A percentile compares a stretch with the other conserved stretches of the same genome.
Evolutionary conservation across 2,329 filamentous ascomycete genomes (phyloP).

Genomic region (Ceratocystis cubensis): DNA sequence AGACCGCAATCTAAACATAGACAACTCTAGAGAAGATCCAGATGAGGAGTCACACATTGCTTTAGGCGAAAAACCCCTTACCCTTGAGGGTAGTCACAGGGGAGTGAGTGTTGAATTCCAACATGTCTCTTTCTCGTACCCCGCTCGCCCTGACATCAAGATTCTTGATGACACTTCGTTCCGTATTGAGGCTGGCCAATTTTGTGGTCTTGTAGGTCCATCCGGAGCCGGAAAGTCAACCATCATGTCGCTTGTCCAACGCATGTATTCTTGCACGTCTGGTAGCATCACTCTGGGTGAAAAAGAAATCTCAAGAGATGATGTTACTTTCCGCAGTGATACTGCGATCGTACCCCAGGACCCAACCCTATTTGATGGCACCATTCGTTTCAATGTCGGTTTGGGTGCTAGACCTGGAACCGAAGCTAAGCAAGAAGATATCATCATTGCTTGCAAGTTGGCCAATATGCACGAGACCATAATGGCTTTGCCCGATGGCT

Average conservation of each 20-base stretch:
- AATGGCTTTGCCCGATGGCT: conserved; percentile 47
- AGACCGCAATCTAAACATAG: conserved; percentile 23
- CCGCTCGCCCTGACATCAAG: conserved; percentile 44
- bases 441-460: conserved; percentile 52
- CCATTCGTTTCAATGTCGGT: conserved; percentile 42
- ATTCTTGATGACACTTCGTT: conserved; percentile 47
- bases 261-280: conserved; percentile 35
- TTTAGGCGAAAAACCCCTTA: not conserved
- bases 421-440: conserved; percentile 45
- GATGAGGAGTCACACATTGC: conserved; percentile 31
- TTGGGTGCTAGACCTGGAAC: conserved; percentile 43
- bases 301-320: conserved; percentile 34
- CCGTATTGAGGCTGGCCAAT: conserved; percentile 45
- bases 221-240: conserved; percentile 57
- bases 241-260: conserved; percentile 43
- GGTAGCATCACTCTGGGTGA: conserved; percentile 36
- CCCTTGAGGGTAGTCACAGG: conserved; percentile 25
- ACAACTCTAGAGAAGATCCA: conserved; percentile 23
- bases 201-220: conserved; percentile 52
- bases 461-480: conserved; percentile 63
- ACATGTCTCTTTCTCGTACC: conserved; percentile 53
- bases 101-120: conserved; percentile 38
- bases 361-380: conserved; percentile 45
- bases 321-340: conserved; percentile 37
- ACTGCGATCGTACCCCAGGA: conserved; percentile 48